Conservation (phyloP, 2,329 filamentous ascomycete species). For the Macrophomina tecta region DNA sequence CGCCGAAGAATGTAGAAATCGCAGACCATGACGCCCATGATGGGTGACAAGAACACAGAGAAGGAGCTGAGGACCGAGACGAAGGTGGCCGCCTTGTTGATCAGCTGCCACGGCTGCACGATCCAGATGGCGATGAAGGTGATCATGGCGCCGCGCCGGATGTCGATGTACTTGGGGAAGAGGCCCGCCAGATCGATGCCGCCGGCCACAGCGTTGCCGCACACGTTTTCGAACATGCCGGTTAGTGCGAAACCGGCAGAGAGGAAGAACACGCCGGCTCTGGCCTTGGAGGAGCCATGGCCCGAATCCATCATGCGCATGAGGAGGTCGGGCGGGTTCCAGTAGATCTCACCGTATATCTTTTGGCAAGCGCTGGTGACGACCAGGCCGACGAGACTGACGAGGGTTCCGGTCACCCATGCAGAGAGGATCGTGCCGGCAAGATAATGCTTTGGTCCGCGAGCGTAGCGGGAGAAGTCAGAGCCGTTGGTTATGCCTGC, state of each 20-base stretch:
- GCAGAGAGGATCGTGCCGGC: slow-evolving; percentile 49
- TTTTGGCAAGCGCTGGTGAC: slow-evolving; percentile 49
- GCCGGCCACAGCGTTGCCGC: slow-evolving; percentile 42
- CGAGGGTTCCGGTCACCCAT: slow-evolving; percentile 49
- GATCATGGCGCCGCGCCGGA: slow-evolving; percentile 44
- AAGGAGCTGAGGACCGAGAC: slow-evolving; percentile 50
- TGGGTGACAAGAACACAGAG: slow-evolving; percentile 49
- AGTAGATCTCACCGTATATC: slow-evolving; percentile 45
- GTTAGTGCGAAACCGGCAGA: slow-evolving; percentile 44
- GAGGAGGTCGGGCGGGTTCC: slow-evolving; percentile 52
- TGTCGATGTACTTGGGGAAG: slow-evolving; percentile 43
- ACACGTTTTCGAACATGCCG: slow-evolving; percentile 50
- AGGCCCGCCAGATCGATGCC: slow-evolving; percentile 45
- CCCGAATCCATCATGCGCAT: slow-evolving; percentile 54
- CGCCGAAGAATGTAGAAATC: slow-evolving; percentile 48
- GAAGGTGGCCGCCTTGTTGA: slow-evolving; percentile 45
- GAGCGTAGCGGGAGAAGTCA: slow-evolving; percentile 54
- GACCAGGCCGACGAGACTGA: slow-evolving; percentile 51
- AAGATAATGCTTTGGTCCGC: slow-evolving; percentile 43
- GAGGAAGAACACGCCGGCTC: slow-evolving; percentile 46
- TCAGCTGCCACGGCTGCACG: slow-evolving; percentile 47
- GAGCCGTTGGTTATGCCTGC: slow-evolving; percentile 52
- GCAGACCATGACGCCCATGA: slow-evolving; percentile 46
- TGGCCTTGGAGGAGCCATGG: slow-evolving; percentile 46
- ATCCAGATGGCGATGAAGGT: slow-evolving; percentile 44